Conservation (phyloP, 164 flowering plant genomes). For the Protea cynaroides region DNA sequence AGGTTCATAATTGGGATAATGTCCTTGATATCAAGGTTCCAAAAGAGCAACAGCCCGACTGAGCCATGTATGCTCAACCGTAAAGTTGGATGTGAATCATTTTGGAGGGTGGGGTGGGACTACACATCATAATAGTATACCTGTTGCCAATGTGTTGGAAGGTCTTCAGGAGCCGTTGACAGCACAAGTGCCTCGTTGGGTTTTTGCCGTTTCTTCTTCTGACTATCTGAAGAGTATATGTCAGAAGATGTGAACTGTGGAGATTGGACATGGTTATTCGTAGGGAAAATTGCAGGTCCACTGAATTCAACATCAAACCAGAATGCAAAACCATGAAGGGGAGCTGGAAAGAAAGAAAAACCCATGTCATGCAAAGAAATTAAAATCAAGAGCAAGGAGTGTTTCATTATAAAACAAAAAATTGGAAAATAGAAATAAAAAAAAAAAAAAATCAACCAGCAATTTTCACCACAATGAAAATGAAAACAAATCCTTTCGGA, state of each 20-base stretch:
- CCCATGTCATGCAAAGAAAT: no score
- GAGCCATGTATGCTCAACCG: no score
- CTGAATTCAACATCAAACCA: slow-evolving; percentile 97
- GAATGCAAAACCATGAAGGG: slow-evolving; percentile 94
- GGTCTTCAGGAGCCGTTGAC: slow-evolving; percentile 96
- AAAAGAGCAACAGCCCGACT: no score
- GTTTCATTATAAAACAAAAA: not conserved
- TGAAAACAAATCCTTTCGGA: not conserved
- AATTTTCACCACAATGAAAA: not conserved
- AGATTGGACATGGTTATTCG: slow-evolving; percentile 22
- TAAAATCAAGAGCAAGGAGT: not conserved
- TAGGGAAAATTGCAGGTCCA: slow-evolving; percentile 33
- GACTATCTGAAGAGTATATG: slow-evolving; percentile 25
- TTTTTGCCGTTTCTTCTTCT: slow-evolving; percentile 58
- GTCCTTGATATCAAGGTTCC: no score
- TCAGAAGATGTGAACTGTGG: slow-evolving; percentile 18
- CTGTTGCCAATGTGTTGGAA: slow-evolving; percentile 99
- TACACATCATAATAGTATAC: slow-evolving; percentile 22
- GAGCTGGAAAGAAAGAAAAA: slow-evolving; percentile 49
- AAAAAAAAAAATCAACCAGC: not conserved
- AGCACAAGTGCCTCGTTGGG: slow-evolving; percentile 61
- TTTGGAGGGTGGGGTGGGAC: not conserved
- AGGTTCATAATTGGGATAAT: no score
- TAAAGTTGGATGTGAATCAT: not conserved
- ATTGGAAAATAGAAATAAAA: not conserved